These are phyloP conservation scores for Tuber melanosporum DNA, from an alignment of 495 filamentous ascomycete species.

Conservation along the genomic window DNA sequence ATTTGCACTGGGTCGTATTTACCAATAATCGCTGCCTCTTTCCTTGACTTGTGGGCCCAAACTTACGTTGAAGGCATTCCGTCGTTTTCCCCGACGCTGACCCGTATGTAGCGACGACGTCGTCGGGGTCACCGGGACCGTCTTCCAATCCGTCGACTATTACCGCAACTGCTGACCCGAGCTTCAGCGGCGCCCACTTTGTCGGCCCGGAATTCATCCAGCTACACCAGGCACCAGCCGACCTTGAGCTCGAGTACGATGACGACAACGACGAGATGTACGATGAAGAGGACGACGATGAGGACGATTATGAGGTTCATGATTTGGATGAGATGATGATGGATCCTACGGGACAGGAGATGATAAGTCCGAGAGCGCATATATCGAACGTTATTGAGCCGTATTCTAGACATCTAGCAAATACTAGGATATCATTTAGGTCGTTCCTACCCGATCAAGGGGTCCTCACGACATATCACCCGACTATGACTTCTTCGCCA, in stretches of 20 bases:
- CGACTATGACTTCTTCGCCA: conserved; percentile 68
- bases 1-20: conserved; percentile 17
- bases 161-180: background rate
- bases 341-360: conserved; percentile 42
- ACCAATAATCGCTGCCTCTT: conserved; percentile 4
- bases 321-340: conserved; percentile 38
- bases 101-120: conserved; percentile 38
- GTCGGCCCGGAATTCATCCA: conserved; percentile 29
- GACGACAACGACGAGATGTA: conserved; percentile 47
- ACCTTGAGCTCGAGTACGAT: conserved; percentile 64
- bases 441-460: conserved; percentile 61
- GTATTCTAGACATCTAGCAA: conserved; percentile 35
- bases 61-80: conserved; percentile 43
- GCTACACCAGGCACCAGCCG: conserved; percentile 35
- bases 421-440: conserved; percentile 54
- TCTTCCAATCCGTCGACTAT: conserved; percentile 4
- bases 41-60: conserved; percentile 33
- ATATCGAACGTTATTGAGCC: conserved; percentile 36
- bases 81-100: conserved; percentile 41
- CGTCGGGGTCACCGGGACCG: conserved; percentile 18
- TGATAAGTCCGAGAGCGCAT: conserved; percentile 39
- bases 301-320: conserved; percentile 37
- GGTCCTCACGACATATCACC: conserved; percentile 70
- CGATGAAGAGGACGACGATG: conserved; percentile 55
- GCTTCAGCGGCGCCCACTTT: conserved; percentile 14